These are phyloP conservation scores for Penicillium carneum DNA, from an alignment of 2,329 filamentous ascomycete genomes.

Conservation along the genomic window DNA sequence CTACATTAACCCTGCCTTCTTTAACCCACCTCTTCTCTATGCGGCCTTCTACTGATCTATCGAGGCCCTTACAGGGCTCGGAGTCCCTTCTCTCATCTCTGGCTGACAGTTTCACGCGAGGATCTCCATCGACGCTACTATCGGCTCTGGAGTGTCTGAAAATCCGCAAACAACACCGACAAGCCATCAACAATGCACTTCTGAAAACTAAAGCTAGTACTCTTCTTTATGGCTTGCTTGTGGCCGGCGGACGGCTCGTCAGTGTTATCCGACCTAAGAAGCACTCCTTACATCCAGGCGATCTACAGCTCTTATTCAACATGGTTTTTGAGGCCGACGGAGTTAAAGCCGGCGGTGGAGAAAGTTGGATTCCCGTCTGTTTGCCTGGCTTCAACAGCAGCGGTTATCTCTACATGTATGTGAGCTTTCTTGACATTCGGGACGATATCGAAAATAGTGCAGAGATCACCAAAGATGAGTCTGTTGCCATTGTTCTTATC, in stretches of 20 bases:
- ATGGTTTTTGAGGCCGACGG: constrained; percentile 97
- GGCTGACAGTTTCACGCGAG: constrained; percentile 91
- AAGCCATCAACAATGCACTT: constrained; percentile 84
- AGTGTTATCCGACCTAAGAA: constrained; percentile 93
- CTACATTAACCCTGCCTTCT: constrained; percentile 87
- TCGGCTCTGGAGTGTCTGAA: constrained; percentile 93
- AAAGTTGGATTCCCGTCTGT: constrained; percentile 97
- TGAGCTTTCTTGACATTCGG: constrained; percentile 82
- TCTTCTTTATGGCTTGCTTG: constrained; percentile 89
- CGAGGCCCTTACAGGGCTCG: constrained; percentile 87
- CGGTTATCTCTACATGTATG: constrained; percentile 98
- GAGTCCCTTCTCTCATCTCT: constrained; percentile 89
- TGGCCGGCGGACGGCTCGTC: constrained; percentile 89
- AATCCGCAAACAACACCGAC: constrained; percentile 84
- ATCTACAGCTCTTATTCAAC: constrained; percentile 96
- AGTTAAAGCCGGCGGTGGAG: constrained; percentile 88
- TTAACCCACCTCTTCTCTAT: constrained; percentile 86
- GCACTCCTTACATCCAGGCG: constrained; percentile 92
- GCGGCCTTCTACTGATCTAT: constrained; percentile 90
- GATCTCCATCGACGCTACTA: constrained; percentile 85
- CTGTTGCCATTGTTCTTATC: constrained; percentile 89
- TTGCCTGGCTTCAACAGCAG: constrained; percentile 96
- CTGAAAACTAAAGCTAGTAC: constrained; percentile 78
- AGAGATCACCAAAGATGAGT: constrained; percentile 65
- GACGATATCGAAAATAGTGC: constrained; percentile 55